Evolutionary conservation across 768 basidiomycete species (phyloP), one percentile per base, ranked within the genome.

Genomic region (Clitopilus hobsonii): DNA sequence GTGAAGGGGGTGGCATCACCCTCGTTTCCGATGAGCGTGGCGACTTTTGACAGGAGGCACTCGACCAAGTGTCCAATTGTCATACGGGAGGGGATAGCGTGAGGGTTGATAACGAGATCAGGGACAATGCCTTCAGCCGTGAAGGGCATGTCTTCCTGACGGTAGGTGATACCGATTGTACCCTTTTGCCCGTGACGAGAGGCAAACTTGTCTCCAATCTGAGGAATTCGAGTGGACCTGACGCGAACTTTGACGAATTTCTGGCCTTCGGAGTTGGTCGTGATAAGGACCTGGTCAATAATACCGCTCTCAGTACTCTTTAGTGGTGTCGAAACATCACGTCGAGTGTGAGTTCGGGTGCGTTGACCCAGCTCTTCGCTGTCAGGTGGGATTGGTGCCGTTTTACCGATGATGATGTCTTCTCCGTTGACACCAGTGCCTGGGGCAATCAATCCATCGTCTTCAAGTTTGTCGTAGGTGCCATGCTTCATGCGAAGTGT

Each of bases 141-240:
- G 76, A 98, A 99, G 26, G 97, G 97, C 97, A 99, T 98, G 68
- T 99, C 97, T 70, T 99, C 97, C 70, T 98, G 97, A 51, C 97
- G 92, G 68, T 99, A 99, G 0, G 96, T 98, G 71, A 99, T 97
- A 73, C 97, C 97, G 59, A 98, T 96, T 8, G 97, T 99, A 71
- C 97, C 97, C 77, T 99, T 99, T 74, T 99, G 97, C 64, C 97
- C 97, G 66, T 99, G 97, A 66, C 97, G 91, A 48, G 97, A 99
- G 1, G 97, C 97, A 61, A 99, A 99, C 73, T 99, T 99, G 79
- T 99, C 97, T 36, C 97, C 97, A 53, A 89, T 97, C 69, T 99
- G 96, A 26, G 97, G 97, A 54, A 98, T 84, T 74, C 97, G 91
- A 6, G 94, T 96, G 18, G 96, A 91, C 41, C 97, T 84, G 24